Conservation (phyloP, 176 grass and related monocot genomes). For the Oryza officinalis region DNA sequence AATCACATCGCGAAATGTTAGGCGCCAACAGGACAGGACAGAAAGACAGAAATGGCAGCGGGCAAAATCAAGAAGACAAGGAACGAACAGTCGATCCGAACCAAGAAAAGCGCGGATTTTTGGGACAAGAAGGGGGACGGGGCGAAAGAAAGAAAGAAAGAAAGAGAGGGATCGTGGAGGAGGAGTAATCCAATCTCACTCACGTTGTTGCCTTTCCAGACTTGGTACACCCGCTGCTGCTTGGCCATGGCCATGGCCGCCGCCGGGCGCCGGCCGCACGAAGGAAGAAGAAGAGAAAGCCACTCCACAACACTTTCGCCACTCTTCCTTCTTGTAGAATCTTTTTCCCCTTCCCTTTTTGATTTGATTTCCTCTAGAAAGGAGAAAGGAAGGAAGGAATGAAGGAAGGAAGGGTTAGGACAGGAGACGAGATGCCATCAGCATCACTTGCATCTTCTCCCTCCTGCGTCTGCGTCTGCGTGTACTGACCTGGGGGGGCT, state of each 20-base stretch:
- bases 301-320: neutral
- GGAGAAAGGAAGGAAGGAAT: neutral
- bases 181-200: conserved; percentile 36
- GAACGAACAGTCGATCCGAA: neutral
- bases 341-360: neutral
- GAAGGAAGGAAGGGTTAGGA: neutral
- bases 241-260: conserved; percentile 54
- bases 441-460: neutral
- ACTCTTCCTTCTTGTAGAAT: neutral
- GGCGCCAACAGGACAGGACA: neutral
- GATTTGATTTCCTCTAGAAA: conserved; percentile 17
- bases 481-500: neutral
- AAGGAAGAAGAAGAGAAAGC: neutral
- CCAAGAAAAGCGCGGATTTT: conserved; percentile 26
- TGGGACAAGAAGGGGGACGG: neutral
- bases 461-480: neutral
- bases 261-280: neutral
- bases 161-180: neutral
- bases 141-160: neutral
- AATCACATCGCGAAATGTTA: neutral
- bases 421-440: conserved; percentile 26
- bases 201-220: conserved; percentile 84
- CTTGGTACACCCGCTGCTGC: conserved; percentile 71
- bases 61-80: neutral
- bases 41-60: neutral